Percentiles rank a stretch among this genome's conserved stretches.
These are phyloP conservation scores for Erodium trifolium DNA, from an alignment of 441 rosid species.

Conservation along the genomic window DNA sequence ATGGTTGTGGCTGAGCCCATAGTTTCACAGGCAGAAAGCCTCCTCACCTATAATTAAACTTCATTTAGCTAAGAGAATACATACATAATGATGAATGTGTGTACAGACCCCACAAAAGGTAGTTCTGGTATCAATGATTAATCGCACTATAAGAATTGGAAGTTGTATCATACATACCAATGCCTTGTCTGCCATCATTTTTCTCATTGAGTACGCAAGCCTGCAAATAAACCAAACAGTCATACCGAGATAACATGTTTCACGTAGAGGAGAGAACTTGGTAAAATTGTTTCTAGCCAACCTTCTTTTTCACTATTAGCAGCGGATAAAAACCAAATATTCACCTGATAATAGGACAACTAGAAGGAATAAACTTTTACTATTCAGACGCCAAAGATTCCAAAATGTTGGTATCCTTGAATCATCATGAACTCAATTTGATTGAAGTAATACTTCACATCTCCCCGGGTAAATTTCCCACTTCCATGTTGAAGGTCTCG, in stretches of 20 bases:
- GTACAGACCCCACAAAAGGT: too few relatives aligned
- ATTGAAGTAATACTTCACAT: not conserved
- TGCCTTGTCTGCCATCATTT: conserved; percentile 98
- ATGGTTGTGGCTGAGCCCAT: conserved; percentile 99
- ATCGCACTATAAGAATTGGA: not conserved
- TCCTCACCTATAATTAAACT: conserved; percentile 57
- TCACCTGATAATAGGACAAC: too few relatives aligned
- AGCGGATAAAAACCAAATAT: not conserved
- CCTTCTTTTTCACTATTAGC: not conserved
- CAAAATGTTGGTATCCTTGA: not conserved
- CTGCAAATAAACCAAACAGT: conserved; percentile 28
- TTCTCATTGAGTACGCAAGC: conserved; percentile 96
- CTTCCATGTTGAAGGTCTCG: too few relatives aligned
- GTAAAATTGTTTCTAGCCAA: not conserved
- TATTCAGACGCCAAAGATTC: too few relatives aligned
- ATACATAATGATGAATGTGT: not conserved
- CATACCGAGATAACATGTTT: not conserved
- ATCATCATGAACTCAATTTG: too few relatives aligned
- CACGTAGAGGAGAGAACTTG: not conserved
- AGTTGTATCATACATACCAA: conserved; percentile 46
- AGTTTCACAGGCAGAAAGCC: conserved; percentile 99
- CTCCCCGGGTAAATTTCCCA: not conserved
- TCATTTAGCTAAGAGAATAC: conserved; percentile 14
- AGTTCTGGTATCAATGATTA: too few relatives aligned
- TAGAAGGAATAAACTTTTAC: too few relatives aligned